A percentile compares a stretch with the other conserved stretches of the same genome.
Evolutionary conservation across 495 filamentous ascomycete species (phyloP).

Genomic region (Trichoderma erinaceum): DNA sequence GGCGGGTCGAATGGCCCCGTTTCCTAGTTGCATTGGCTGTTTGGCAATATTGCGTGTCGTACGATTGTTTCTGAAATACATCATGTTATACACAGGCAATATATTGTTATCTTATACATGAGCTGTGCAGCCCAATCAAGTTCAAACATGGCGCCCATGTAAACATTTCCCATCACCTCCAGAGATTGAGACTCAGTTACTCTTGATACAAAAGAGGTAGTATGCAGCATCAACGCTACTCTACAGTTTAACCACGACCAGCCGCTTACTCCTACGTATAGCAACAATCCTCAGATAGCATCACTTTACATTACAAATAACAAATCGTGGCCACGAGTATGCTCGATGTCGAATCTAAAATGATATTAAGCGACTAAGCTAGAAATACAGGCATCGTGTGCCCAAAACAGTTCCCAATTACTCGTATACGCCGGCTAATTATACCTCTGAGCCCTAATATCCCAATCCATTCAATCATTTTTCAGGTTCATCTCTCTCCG

Average conservation of each 20-base stretch:
- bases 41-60: not conserved
- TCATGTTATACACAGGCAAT: not conserved
- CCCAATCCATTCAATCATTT: not conserved
- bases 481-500: not conserved
- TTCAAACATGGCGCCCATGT: too few relatives aligned
- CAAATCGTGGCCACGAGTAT: not conserved
- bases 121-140: too few relatives aligned
- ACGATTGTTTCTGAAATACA: not conserved
- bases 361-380: constrained; percentile 1
- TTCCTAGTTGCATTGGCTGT: not conserved
- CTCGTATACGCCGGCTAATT: not conserved
- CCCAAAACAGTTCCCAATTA: not conserved
- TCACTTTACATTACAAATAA: not conserved
- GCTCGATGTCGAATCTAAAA: not conserved
- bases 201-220: not conserved
- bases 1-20: not conserved
- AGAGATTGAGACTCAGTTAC: too few relatives aligned
- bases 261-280: too few relatives aligned
- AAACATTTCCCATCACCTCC: too few relatives aligned
- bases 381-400: not conserved
- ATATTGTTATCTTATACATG: not conserved
- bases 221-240: too few relatives aligned
- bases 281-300: not conserved
- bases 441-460: not conserved
- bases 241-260: too few relatives aligned